These are phyloP conservation scores for Apiospora arundinis DNA, from an alignment of 2,329 filamentous ascomycete genomes.

Conservation along the genomic window DNA sequence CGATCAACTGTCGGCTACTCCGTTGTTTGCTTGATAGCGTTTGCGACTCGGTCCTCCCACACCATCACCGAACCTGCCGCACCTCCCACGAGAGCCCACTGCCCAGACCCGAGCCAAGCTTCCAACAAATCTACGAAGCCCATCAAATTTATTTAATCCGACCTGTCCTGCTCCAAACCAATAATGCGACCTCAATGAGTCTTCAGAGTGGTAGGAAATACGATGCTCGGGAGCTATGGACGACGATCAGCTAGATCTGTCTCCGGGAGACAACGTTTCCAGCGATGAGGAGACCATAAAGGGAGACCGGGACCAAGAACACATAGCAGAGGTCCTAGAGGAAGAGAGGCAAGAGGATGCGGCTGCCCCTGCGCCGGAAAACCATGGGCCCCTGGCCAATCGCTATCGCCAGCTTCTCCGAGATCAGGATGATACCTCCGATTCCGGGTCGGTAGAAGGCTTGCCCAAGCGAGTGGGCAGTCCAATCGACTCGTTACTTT, in stretches of 20 bases:
- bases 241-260: constrained; percentile 51
- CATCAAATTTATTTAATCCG: neutral
- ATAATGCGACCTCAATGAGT: constrained; percentile 8
- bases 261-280: constrained; percentile 47
- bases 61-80: constrained; percentile 2
- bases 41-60: constrained; percentile 12
- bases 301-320: constrained; percentile 41
- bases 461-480: constrained; percentile 66
- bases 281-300: constrained; percentile 53
- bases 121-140: neutral
- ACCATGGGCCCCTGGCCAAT: constrained; percentile 46
- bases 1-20: neutral
- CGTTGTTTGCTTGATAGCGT: constrained; percentile 16
- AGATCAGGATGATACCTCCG: constrained; percentile 54
- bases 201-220: constrained; percentile 33
- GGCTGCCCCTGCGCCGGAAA: constrained; percentile 30
- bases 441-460: constrained; percentile 60
- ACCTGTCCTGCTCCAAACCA: neutral
- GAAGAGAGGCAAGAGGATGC: constrained; percentile 41
- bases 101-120: neutral
- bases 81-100: constrained; percentile 5
- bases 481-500: constrained; percentile 71
- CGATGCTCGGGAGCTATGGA: constrained; percentile 48
- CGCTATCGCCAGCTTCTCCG: constrained; percentile 54
- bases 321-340: constrained; percentile 44